phyloP scores from a whole-genome alignment of 2,329 filamentous ascomycete genomes.

The Penicillium hordei region DNA sequence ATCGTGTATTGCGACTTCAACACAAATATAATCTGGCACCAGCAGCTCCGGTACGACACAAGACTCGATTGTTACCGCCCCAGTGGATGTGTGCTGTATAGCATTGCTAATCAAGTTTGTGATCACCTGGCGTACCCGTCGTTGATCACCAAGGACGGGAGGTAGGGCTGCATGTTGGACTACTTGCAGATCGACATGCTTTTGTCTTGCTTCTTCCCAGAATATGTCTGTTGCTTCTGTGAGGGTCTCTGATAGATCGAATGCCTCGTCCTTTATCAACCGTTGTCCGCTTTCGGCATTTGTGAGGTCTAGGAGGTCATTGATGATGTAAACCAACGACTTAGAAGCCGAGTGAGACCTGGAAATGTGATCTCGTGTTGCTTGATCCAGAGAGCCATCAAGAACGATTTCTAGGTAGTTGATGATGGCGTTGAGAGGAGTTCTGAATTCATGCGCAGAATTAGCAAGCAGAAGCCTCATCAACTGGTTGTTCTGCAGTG shows the following conservation, averaged over 20 bases:
- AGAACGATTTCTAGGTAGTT: slow-evolving; percentile 89
- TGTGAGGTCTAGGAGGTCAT: slow-evolving; percentile 81
- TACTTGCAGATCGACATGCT: slow-evolving; percentile 69
- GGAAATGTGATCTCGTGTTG: slow-evolving; percentile 78
- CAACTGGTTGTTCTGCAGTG: slow-evolving; percentile 75
- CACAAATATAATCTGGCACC: slow-evolving; percentile 54
- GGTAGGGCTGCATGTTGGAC: slow-evolving; percentile 68
- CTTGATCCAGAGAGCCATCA: slow-evolving; percentile 72
- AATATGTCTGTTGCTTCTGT: slow-evolving; percentile 75
- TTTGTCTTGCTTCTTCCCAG: slow-evolving; percentile 71
- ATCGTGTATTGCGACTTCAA: slow-evolving; percentile 75
- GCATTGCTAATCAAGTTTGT: slow-evolving; percentile 84
- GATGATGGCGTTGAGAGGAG: slow-evolving; percentile 88
- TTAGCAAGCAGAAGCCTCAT: slow-evolving; percentile 78
- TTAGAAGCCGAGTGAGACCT: slow-evolving; percentile 87
- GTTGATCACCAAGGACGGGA: slow-evolving; percentile 72
- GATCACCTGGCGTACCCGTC: slow-evolving; percentile 76
- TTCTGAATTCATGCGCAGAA: slow-evolving; percentile 85
- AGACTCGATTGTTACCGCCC: slow-evolving; percentile 69
- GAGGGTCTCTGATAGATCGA: slow-evolving; percentile 69
- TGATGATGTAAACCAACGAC: slow-evolving; percentile 88
- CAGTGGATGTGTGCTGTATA: slow-evolving; percentile 71
- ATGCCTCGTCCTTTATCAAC: slow-evolving; percentile 74
- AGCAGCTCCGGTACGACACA: slow-evolving; percentile 54
- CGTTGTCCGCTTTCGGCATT: slow-evolving; percentile 80